Evolutionary conservation across 768 basidiomycete genomes (phyloP).

Genomic region (Panellus pusillus): DNA sequence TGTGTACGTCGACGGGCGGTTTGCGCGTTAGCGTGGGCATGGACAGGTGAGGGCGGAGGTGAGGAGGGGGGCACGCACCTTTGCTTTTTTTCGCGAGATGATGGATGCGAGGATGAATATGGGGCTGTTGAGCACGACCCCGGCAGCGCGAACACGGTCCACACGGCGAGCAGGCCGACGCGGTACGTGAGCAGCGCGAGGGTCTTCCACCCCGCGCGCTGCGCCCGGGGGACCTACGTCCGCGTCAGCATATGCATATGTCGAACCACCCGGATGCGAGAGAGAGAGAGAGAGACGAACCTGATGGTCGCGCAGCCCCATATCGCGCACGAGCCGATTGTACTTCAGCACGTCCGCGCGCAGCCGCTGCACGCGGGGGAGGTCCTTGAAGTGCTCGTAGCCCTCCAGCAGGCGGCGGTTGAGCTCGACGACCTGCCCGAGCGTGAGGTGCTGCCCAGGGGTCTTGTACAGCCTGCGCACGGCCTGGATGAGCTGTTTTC

Average conservation of each 20-base stretch:
- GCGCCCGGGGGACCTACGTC: constrained; percentile 78
- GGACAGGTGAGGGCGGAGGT: constrained; percentile 40
- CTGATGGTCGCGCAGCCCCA: constrained; percentile 94
- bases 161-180: constrained; percentile 69
- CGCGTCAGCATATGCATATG: too few relatives aligned
- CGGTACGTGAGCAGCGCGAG: constrained; percentile 84
- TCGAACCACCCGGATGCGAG: too few relatives aligned
- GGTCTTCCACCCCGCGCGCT: constrained; percentile 85
- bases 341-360: constrained; percentile 83
- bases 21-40: not conserved
- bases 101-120: constrained; percentile 90
- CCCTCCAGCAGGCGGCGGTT: constrained; percentile 92
- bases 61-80: too few relatives aligned
- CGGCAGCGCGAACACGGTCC: constrained; percentile 85
- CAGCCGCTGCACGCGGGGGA: constrained; percentile 82
- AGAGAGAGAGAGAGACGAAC: too few relatives aligned
- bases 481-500: constrained; percentile 94
- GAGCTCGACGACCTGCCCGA: constrained; percentile 94
- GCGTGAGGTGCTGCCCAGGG: constrained; percentile 88
- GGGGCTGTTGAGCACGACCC: constrained; percentile 87
- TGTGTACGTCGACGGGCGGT: constrained; percentile 36
- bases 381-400: constrained; percentile 89
- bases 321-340: constrained; percentile 82
- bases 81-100: constrained; percentile 86
- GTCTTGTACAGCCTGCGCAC: constrained; percentile 91